These are phyloP conservation scores for Trichophyton equinum DNA, from an alignment of 2,329 filamentous ascomycete species.

Conservation along the genomic window DNA sequence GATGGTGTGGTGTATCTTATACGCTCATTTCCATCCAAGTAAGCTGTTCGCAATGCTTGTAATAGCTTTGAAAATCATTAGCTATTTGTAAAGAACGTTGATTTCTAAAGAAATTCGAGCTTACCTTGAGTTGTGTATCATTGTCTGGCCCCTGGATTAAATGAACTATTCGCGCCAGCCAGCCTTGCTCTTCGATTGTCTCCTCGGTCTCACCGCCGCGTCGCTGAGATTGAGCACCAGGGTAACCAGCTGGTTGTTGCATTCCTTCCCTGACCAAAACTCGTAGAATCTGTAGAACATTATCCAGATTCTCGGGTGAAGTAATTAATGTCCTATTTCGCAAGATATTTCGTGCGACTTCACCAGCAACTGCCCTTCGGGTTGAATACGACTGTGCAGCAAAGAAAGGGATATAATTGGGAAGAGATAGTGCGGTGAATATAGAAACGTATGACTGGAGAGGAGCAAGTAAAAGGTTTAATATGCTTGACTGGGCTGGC, in stretches of 20 bases:
- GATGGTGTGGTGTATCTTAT: conserved; percentile 93
- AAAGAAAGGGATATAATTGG: conserved; percentile 79
- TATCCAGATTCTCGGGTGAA: conserved; percentile 67
- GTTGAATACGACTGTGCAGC: conserved; percentile 90
- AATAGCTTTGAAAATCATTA: conserved; percentile 45
- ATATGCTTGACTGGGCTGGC: conserved; percentile 73
- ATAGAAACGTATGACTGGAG: conserved; percentile 82
- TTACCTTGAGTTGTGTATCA: conserved; percentile 75
- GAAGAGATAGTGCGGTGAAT: conserved; percentile 89
- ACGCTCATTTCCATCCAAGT: conserved; percentile 81
- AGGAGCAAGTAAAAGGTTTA: conserved; percentile 80
- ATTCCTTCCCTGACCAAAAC: conserved; percentile 90
- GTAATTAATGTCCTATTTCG: conserved; percentile 69
- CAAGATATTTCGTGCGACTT: conserved; percentile 71
- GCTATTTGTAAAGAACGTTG: conserved; percentile 9
- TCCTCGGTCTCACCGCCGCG: conserved; percentile 82
- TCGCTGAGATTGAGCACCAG: conserved; percentile 60
- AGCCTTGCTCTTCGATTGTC: conserved; percentile 94
- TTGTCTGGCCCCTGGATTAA: conserved; percentile 73
- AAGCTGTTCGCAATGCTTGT: conserved; percentile 75
- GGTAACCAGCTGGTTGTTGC: conserved; percentile 71
- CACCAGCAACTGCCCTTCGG: conserved; percentile 75
- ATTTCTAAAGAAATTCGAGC: not conserved
- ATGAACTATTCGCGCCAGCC: conserved; percentile 86
- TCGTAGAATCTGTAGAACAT: conserved; percentile 74